phyloP scores from a whole-genome alignment of 163 green algal genomes.

The Trebouxia gelatinosa region DNA sequence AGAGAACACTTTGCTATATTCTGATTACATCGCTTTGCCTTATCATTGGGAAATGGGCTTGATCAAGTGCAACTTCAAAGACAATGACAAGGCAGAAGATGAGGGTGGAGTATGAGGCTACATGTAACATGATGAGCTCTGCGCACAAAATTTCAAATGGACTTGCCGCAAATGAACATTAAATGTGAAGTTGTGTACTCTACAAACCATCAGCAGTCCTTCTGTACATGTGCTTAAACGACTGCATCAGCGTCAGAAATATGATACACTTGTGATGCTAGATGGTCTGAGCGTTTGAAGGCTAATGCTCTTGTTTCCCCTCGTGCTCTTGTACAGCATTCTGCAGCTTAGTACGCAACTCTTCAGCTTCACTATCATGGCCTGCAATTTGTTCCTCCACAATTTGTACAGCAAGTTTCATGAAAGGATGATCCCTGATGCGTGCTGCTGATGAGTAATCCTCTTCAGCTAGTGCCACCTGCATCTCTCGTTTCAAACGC shows the following conservation, averaged over 20 bases:
- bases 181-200: background rate
- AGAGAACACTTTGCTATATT: slow-evolving; percentile 6
- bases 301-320: background rate
- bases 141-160: background rate
- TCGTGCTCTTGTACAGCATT: slow-evolving; percentile 3
- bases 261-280: too few relatives aligned
- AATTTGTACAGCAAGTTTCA: slow-evolving; percentile 63
- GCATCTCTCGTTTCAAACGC: slow-evolving; percentile 76
- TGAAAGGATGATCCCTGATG: slow-evolving; percentile 77
- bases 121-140: background rate
- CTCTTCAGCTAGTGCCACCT: slow-evolving; percentile 65
- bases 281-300: background rate
- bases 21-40: background rate
- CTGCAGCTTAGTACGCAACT: slow-evolving; percentile 25
- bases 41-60: slow-evolving; percentile 4
- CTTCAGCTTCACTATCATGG: background rate
- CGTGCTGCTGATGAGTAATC: slow-evolving; percentile 45
- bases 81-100: background rate
- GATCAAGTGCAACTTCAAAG: background rate
- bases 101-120: background rate
- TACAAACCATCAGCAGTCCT: background rate
- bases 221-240: background rate
- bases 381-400: slow-evolving; percentile 21
- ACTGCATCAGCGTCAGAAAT: background rate
- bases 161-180: too few relatives aligned